Base-by-base conservation (phyloP, 179 eudicot genomes). In the Silene noctiflora region DNA sequence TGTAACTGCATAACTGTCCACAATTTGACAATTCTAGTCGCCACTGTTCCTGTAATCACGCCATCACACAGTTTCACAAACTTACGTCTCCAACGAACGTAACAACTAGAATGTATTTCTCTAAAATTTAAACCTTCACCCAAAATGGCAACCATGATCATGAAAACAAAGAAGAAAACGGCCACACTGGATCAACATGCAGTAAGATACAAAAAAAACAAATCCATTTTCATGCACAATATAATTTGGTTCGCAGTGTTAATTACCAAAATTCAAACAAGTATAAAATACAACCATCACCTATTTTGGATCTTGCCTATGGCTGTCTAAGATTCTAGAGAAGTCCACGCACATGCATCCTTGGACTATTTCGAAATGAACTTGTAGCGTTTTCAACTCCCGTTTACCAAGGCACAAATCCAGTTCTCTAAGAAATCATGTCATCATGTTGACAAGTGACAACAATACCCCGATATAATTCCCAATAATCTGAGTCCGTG, bases 1-100 rank as follows among this genome's bases (percentile, higher is more conserved):
- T 69, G 69, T 69, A 76, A 76, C 74, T 69, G 75, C 67, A 35
- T 9, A 10, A 9, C 22, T 35, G 44, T 67, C 24, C 79, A 76
- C 68, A 69, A 17, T 76, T 22, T 76, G 69, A 69, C 21, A 76
- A 44, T 58, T 69, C 46, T 56, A 69, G 22, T 70, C 74, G 16
- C 74, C 67, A 51, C 51, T 59, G 42, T 76, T 59, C 79, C 75
- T 75, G 78, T 75, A 75, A 53, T 67, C 78, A 75, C 13, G 72
- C 69, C 78, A 75, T 75, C 13, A 39, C 46, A 67, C 35, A 67
- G 72, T 29, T 75, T 76, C 78, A 67, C 73, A 33, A 67, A 67
- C 68, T 64, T 27, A 3, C 44, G 39, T 11, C 42, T 7, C 39
- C n/a, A 64, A 9, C 29, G 17, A 17, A 17, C 10, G 53, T 3